phyloP scores from a whole-genome alignment of 1,284 basidiomycete species.

The Sporisorium iseilematis-ciliati region DNA sequence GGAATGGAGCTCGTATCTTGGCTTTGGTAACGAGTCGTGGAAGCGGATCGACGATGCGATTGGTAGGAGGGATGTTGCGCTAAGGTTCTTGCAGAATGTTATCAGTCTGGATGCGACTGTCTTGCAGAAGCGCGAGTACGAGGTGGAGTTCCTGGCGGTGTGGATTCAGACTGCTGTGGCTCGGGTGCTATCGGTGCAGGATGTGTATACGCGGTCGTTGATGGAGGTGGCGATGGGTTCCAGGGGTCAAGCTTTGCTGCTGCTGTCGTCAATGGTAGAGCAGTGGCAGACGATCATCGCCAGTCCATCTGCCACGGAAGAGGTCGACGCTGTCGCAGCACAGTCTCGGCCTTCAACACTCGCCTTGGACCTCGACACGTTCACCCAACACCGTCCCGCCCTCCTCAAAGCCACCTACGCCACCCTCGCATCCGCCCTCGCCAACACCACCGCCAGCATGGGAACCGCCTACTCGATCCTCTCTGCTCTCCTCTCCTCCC shows the following conservation, averaged over 20 bases:
- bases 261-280: conserved; percentile 7
- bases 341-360: not conserved
- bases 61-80: conserved; percentile 76
- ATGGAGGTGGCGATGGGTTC: conserved; percentile 3
- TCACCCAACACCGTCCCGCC: conserved; percentile 1
- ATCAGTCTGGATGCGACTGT: conserved; percentile 75
- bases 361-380: conserved; percentile 22
- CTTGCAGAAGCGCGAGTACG: conserved; percentile 25
- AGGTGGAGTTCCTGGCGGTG: conserved; percentile 51
- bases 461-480: conserved; percentile 37
- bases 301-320: not conserved
- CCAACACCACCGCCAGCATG: conserved; percentile 4
- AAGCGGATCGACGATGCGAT: conserved; percentile 74
- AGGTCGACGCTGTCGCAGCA: not conserved
- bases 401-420: conserved; percentile 17
- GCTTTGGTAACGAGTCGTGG: conserved; percentile 76
- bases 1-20: conserved; percentile 78
- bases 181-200: conserved; percentile 49
- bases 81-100: conserved; percentile 79
- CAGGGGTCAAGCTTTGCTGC: not conserved
- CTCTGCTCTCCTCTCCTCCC: conserved; percentile 39
- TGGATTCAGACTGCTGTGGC: conserved; percentile 61
- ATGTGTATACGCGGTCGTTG: conserved; percentile 42
- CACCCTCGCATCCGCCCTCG: conserved; percentile 11
- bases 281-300: conserved; percentile 11